Evolutionary conservation across 1,139 yeast genomes (phyloP).

Genomic region (Geotrichum carabidarum): DNA sequence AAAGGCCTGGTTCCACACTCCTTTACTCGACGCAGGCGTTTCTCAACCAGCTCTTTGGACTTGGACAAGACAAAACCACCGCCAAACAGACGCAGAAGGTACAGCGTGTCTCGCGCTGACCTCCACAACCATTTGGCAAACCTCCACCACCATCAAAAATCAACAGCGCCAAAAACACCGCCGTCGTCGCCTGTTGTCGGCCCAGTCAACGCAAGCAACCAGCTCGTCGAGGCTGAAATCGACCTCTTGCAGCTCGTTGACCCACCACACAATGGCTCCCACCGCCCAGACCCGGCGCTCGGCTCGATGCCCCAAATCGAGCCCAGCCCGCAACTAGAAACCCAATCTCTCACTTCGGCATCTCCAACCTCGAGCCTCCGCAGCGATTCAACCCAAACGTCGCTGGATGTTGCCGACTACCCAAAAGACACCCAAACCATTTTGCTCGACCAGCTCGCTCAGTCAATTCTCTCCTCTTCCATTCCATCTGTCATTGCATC

Average conservation of each 20-base stretch:
- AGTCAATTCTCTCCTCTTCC: not conserved
- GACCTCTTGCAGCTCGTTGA: not conserved
- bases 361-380: constrained; percentile 3
- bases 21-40: constrained; percentile 7
- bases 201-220: constrained; percentile 12
- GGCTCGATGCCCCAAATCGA: not conserved
- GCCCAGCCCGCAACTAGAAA: not conserved
- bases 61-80: not conserved
- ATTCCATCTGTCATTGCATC: constrained; percentile 11
- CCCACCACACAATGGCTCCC: not conserved
- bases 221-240: constrained; percentile 7
- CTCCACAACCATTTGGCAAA: not conserved
- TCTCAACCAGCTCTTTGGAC: constrained; percentile 14
- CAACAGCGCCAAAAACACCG: constrained; percentile 4
- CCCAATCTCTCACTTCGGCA: not conserved
- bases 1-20: not conserved
- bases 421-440: not conserved
- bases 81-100: not conserved
- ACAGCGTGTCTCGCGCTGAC: constrained; percentile 11
- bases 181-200: constrained; percentile 13
- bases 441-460: constrained; percentile 4
- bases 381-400: constrained; percentile 3
- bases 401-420: not conserved
- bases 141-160: not conserved
- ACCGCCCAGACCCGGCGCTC: not conserved